Percentiles rank a stretch among this genome's conserved stretches.
Conservation (phyloP, 768 basidiomycete species). For the Pleurotus djamor region DNA sequence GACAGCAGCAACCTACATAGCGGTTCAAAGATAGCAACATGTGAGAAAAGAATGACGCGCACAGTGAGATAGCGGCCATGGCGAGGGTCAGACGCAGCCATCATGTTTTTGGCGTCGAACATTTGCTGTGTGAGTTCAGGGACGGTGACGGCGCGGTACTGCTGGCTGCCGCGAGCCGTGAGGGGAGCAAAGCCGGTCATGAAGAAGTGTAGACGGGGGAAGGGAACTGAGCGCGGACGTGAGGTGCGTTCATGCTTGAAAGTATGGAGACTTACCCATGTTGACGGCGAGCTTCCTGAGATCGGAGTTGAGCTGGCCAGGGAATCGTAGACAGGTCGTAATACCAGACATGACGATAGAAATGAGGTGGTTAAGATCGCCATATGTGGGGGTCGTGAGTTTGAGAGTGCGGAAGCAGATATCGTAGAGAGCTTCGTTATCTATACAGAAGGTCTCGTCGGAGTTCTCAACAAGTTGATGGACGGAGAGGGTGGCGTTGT, state of each 20-base stretch:
- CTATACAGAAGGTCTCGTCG: slow-evolving; percentile 99
- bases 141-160: slow-evolving; percentile 96
- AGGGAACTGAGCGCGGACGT: slow-evolving; percentile 62
- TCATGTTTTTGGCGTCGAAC: slow-evolving; percentile 99
- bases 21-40: background rate
- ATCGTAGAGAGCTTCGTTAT: slow-evolving; percentile 99
- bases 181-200: slow-evolving; percentile 96
- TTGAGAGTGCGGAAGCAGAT: slow-evolving; percentile 99
- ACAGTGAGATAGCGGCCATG: slow-evolving; percentile 98
- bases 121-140: slow-evolving; percentile 98
- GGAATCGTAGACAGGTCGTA: slow-evolving; percentile 98
- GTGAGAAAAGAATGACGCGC: slow-evolving; percentile 16
- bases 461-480: slow-evolving; percentile 99
- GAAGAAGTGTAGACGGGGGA: slow-evolving; percentile 99
- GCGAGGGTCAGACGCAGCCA: slow-evolving; percentile 96
- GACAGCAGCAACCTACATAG: slow-evolving; percentile 75
- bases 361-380: slow-evolving; percentile 97
- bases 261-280: slow-evolving; percentile 70
- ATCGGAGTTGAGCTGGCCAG: slow-evolving; percentile 99
- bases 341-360: slow-evolving; percentile 99
- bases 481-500: slow-evolving; percentile 97
- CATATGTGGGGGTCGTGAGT: slow-evolving; percentile 92
- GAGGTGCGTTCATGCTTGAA: background rate
- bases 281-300: slow-evolving; percentile 98
- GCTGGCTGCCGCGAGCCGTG: slow-evolving; percentile 90